Conservation (phyloP, 495 filamentous ascomycete genomes). For the Amphirosellinia nigrospora region DNA sequence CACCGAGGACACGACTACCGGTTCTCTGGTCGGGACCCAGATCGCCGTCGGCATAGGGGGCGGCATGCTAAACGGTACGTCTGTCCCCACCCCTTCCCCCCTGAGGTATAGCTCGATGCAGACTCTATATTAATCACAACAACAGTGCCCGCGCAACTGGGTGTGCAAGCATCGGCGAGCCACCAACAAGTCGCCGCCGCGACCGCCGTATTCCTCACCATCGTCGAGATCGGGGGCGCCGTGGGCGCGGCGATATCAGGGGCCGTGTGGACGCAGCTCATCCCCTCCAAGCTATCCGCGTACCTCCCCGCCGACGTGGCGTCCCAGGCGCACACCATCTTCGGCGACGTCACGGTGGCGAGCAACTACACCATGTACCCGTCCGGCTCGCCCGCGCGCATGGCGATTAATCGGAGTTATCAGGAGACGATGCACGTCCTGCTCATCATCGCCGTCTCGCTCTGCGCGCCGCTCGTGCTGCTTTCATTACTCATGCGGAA, state of each 20-base stretch:
- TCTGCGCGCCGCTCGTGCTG: constrained; percentile 52
- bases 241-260: constrained; percentile 65
- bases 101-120: neutral
- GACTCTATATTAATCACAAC: neutral
- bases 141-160: constrained; percentile 61
- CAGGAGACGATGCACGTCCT: constrained; percentile 58
- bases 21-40: constrained; percentile 69
- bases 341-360: constrained; percentile 57
- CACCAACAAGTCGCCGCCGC: constrained; percentile 67
- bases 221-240: constrained; percentile 64
- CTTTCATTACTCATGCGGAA: constrained; percentile 53
- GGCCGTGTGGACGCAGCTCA: constrained; percentile 67
- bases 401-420: constrained; percentile 61
- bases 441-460: constrained; percentile 53
- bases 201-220: constrained; percentile 63
- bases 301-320: constrained; percentile 62
- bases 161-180: constrained; percentile 62
- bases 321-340: constrained; percentile 53
- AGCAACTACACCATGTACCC: constrained; percentile 48
- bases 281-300: constrained; percentile 53
- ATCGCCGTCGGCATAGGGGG: constrained; percentile 73
- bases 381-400: constrained; percentile 51
- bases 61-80: constrained; percentile 51
- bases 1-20: constrained; percentile 52
- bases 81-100: no score